Conservation (phyloP, 2,329 filamentous ascomycete species). For the Colletotrichum spaethianum region DNA sequence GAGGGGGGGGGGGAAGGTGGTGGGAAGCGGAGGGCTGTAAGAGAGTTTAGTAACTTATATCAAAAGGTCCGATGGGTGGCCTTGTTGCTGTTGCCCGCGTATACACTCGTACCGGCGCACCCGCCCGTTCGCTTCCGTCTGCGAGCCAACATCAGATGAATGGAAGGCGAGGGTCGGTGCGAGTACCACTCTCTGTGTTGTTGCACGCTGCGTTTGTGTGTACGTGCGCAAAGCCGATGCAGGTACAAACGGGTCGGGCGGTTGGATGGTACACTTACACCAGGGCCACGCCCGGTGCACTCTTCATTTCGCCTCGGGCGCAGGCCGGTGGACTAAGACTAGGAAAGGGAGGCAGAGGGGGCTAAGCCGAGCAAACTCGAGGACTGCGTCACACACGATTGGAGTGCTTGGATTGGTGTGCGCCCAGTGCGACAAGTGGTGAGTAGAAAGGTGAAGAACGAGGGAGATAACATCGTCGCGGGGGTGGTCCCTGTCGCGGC, state of each 20-base stretch:
- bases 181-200: neutral
- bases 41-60: conserved; percentile 34
- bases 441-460: neutral
- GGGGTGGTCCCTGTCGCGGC: neutral
- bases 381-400: too few species aligned
- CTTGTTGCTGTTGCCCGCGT: conserved; percentile 1
- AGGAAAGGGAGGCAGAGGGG: neutral
- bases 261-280: neutral
- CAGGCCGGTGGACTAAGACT: neutral
- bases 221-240: neutral
- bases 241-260: neutral
- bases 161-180: neutral
- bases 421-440: neutral
- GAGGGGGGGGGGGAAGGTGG: too few species aligned
- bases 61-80: conserved; percentile 15
- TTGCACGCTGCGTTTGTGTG: neutral
- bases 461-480: conserved; percentile 1
- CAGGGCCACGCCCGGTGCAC: neutral
- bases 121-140: neutral
- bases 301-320: neutral
- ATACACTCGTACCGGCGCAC: conserved; percentile 7
- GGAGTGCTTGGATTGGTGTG: neutral
- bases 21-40: neutral
- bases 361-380: neutral
- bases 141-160: conserved; percentile 22